Base-by-base conservation (phyloP, 768 basidiomycete genomes). In the Dentipellis fragilis region DNA sequence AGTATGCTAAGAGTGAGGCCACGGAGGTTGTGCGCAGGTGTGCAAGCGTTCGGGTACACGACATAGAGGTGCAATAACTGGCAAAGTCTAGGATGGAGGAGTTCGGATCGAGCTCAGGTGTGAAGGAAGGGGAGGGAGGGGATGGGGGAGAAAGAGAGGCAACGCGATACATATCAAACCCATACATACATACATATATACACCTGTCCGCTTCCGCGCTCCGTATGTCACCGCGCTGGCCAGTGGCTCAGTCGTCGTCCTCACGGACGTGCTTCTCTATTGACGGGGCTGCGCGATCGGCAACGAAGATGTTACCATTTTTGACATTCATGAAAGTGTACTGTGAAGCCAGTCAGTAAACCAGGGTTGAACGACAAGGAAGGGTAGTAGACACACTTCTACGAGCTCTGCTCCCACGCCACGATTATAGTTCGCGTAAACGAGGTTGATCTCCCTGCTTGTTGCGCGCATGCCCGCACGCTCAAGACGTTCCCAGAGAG, bases 401-500 rank as follows among this genome's bases (percentile, higher is more conserved):
- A 66, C 64, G 8, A 71, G 60, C 45, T 63, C 65, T 14, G 68
- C 63, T 4, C 63, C 58, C 38, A 57, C 58, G 22, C 63, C 57
- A 12, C 65, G 55, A 49, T 65, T 59, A 37, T 59, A 60, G 55
- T 71, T 71, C 17, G 66, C 59, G 56, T 70, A 69, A 1, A 70
- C 60, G 45, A 72, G 49, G 56, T 72, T 72, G 6, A 67, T 64
- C 65, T 78, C 77, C 3, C 71, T 73, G 69, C 72, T 74, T 51
- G 76, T 75, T 16, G 77, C 72, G 51, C 77, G 66, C 49, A 79
- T 61, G 29, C 77, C 78, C 7, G 74, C 74, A 37, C 67, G 63
- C 62, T 79, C 77, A 1, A 79, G 62, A 64, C 67, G 65, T 63
- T 71, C 69, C 76, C 76, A 78, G 73, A 75, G 80, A 1, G 67